phyloP scores from a whole-genome alignment of 768 basidiomycete genomes.

The Tulasnella sp. region DNA sequence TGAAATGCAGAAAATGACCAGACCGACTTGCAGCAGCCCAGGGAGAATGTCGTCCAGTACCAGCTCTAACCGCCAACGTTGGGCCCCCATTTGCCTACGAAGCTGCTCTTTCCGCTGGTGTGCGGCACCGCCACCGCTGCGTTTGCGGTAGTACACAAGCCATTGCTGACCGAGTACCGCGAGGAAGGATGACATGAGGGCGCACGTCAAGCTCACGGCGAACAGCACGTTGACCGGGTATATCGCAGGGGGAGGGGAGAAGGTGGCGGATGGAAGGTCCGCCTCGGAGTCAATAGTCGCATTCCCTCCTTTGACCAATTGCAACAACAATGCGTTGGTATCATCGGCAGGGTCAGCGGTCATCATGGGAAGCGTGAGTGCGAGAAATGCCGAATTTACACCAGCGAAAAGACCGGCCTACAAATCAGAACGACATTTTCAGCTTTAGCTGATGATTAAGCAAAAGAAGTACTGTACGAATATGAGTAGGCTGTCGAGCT shows the following conservation, averaged over 20 bases:
- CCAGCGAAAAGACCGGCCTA: constrained; percentile 3
- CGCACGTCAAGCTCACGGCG: background rate
- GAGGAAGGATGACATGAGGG: background rate
- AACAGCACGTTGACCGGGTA: background rate
- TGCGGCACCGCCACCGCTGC: background rate
- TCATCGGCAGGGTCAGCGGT: background rate
- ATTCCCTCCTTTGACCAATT: background rate
- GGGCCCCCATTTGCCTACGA: background rate
- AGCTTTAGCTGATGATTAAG: background rate
- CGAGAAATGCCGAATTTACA: background rate
- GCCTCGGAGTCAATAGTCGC: background rate
- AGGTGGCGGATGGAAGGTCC: background rate
- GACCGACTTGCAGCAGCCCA: background rate
- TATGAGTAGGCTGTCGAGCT: background rate
- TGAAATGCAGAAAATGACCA: background rate
- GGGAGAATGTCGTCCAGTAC: background rate
- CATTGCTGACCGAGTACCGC: background rate
- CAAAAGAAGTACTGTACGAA: background rate
- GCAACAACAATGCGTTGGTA: background rate
- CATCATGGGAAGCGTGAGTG: constrained; percentile 11
- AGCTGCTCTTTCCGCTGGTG: background rate
- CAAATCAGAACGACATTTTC: background rate
- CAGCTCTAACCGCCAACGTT: background rate
- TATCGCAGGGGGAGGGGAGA: background rate
- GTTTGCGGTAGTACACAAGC: background rate